These are phyloP conservation scores for Cicer pinnatifidum DNA, from an alignment of 306 rosid genomes.

Conservation along the genomic window DNA sequence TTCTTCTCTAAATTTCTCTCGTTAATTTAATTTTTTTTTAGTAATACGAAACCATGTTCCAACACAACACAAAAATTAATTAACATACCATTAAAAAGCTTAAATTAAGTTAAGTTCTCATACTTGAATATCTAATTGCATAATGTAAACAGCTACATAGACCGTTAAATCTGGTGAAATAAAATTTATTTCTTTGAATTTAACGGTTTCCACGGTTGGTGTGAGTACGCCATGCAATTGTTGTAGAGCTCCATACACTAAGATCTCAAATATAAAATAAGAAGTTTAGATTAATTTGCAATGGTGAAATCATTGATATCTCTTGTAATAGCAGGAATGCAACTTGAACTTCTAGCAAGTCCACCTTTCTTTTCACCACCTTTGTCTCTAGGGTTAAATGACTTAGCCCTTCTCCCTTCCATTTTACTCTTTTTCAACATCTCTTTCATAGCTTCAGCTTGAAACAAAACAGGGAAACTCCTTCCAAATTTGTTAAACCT, in stretches of 20 bases:
- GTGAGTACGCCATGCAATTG: no score
- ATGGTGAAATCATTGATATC: constrained; percentile 56
- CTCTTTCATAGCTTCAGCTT: constrained; percentile 94
- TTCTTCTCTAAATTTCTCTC: no score
- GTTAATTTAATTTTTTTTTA: no score
- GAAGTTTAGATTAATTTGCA: constrained; percentile 34
- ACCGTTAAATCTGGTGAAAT: no score
- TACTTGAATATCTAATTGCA: no score
- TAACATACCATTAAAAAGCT: neutral
- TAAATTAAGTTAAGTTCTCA: neutral
- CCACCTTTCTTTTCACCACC: constrained; percentile 57
- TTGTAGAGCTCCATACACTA: no score
- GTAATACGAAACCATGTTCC: constrained; percentile 30
- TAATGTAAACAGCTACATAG: no score
- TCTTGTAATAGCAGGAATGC: constrained; percentile 81
- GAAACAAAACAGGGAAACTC: constrained; percentile 85
- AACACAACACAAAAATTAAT: neutral
- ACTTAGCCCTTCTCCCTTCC: constrained; percentile 76
- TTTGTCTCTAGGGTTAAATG: constrained; percentile 74
- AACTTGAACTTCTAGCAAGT: constrained; percentile 85
- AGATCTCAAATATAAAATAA: no score
- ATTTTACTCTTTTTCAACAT: constrained; percentile 79
- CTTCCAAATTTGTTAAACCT: constrained; percentile 83
- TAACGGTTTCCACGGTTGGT: no score
- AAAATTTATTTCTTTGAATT: no score